Evolutionary conservation across 768 basidiomycete genomes (phyloP).

Genomic region (Collybiopsis luxurians): DNA sequence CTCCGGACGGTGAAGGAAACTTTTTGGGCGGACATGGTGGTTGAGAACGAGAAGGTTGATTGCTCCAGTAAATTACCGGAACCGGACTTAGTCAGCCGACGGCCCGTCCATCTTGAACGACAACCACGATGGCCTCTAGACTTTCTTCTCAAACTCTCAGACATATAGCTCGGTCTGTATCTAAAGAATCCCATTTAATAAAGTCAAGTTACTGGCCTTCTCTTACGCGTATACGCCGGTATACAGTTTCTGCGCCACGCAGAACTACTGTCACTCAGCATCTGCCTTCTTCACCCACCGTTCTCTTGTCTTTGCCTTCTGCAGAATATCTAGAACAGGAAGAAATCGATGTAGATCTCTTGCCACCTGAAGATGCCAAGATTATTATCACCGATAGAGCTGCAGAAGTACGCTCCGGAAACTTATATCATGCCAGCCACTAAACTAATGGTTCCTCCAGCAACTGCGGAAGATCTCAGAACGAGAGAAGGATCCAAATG

Average conservation of each 20-base stretch:
- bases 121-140: conserved; percentile 4
- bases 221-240: conserved; percentile 10
- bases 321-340: conserved; percentile 52
- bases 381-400: conserved; percentile 70
- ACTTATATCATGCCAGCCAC: not conserved
- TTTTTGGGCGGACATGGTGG: conserved; percentile 30
- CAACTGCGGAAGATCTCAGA: conserved; percentile 73
- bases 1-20: conserved; percentile 86
- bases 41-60: not conserved
- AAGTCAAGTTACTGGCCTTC: not conserved
- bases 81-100: too few relatives aligned
- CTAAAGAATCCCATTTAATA: not conserved
- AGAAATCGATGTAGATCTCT: conserved; percentile 61
- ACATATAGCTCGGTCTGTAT: not conserved
- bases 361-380: conserved; percentile 50
- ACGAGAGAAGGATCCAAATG: conserved; percentile 57
- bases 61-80: not conserved
- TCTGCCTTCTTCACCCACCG: conserved; percentile 44
- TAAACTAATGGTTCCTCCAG: conserved; percentile 32
- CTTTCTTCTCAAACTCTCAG: not conserved
- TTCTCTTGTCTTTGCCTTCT: conserved; percentile 50
- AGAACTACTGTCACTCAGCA: conserved; percentile 36
- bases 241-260: conserved; percentile 20
- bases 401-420: conserved; percentile 53
- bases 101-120: too few relatives aligned